phyloP scores from a whole-genome alignment of 2,329 filamentous ascomycete genomes.

The Xylaria sp. region DNA sequence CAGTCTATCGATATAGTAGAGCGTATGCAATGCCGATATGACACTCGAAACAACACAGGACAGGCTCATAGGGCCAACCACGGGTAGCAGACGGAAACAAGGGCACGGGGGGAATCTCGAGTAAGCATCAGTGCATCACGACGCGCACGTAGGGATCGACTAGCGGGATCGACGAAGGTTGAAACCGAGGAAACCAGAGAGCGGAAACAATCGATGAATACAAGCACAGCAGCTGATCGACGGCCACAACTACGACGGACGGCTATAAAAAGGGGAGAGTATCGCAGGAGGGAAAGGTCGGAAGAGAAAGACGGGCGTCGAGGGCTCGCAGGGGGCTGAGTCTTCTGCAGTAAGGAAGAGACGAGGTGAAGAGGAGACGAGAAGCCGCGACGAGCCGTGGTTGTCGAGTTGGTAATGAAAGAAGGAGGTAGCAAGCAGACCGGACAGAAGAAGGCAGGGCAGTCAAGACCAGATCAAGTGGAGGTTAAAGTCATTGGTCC shows the following conservation, averaged over 20 bases:
- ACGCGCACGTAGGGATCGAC: constrained; percentile 22
- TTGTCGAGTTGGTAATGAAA: constrained; percentile 23
- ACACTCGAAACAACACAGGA: constrained; percentile 25
- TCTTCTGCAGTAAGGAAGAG: background rate
- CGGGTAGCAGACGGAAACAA: constrained; percentile 17
- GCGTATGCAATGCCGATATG: constrained; percentile 33
- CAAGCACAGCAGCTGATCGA: constrained; percentile 37
- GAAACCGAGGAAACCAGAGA: constrained; percentile 22
- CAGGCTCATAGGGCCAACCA: constrained; percentile 15
- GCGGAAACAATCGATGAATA: constrained; percentile 34
- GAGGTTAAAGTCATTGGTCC: constrained; percentile 25
- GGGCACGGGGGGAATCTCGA: constrained; percentile 12
- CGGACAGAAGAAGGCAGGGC: constrained; percentile 18
- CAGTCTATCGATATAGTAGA: constrained; percentile 33
- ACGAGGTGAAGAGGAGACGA: background rate
- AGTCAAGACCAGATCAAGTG: constrained; percentile 19
- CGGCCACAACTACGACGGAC: constrained; percentile 23
- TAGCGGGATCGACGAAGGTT: constrained; percentile 13
- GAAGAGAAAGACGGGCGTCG: constrained; percentile 10
- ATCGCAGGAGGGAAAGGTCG: constrained; percentile 32
- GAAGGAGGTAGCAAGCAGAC: constrained; percentile 23
- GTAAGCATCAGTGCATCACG: constrained; percentile 30
- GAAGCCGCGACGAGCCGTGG: constrained; percentile 28
- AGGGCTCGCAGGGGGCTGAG: constrained; percentile 3
- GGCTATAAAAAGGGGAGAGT: constrained; percentile 38